phyloP scores from a whole-genome alignment of 495 filamentous ascomycete genomes.

The Lasiosphaeris hirsuta region DNA sequence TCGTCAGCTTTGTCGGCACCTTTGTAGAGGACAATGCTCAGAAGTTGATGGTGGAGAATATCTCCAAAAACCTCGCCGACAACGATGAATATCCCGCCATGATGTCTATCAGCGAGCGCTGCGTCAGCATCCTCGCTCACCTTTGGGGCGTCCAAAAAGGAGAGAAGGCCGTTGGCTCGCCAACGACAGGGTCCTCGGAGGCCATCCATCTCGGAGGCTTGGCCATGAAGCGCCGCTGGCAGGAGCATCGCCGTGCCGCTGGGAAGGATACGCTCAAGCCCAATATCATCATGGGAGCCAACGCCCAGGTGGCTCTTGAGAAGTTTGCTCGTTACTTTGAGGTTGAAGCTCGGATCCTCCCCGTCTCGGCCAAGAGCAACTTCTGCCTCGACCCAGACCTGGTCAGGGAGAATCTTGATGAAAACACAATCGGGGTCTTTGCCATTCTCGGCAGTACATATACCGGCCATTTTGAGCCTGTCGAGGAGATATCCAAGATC shows the following conservation, averaged over 20 bases:
- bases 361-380: conserved; percentile 60
- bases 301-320: conserved; percentile 73
- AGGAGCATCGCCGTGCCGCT: conserved; percentile 56
- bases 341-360: conserved; percentile 67
- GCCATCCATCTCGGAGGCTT: conserved; percentile 73
- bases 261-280: conserved; percentile 62
- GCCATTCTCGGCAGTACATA: conserved; percentile 73
- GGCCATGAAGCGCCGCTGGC: conserved; percentile 78
- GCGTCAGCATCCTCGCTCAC: conserved; percentile 66
- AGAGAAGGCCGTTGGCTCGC: conserved; percentile 67
- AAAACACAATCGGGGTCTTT: conserved; percentile 78
- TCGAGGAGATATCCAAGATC: conserved; percentile 62
- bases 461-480: conserved; percentile 74
- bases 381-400: conserved; percentile 61
- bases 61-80: conserved; percentile 65
- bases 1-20: conserved; percentile 62
- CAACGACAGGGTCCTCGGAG: conserved; percentile 70
- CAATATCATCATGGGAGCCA: conserved; percentile 77
- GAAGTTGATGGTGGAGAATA: conserved; percentile 63
- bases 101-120: conserved; percentile 69
- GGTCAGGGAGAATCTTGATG: conserved; percentile 65
- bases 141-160: conserved; percentile 64
- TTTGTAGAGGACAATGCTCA: conserved; percentile 68
- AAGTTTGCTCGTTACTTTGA: conserved; percentile 77
- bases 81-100: conserved; percentile 75